Evolutionary conservation across 192 early-diverging fungal species (phyloP), one percentile per base, ranked within the genome.

Genomic region (Linnemannia schmuckeri): DNA sequence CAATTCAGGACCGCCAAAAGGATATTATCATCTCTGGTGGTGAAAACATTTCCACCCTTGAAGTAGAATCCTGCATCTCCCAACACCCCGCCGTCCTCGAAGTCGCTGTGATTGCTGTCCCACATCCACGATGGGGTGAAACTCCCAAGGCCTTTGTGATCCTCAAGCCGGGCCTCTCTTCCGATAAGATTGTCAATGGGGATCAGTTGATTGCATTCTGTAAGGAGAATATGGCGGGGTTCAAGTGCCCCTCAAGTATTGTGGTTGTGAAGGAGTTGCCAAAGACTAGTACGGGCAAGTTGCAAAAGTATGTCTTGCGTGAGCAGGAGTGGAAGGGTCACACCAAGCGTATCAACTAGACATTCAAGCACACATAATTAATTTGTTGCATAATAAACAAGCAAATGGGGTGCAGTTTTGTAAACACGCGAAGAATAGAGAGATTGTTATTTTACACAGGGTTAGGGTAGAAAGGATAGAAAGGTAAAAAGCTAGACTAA

Each of bases 1-100:
- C 93, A 40, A 85, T 94, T 24, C 84, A 91, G 33, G 93, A 94
- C 70, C 88, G 93, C 27, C 73, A 83, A 69, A 94, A 94, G 73
- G 93, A 94, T 47, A 90, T 94, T 30, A 93, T 94, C 52, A 92
- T 94, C 71, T 91, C 89, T 38, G 93, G 93, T 15, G 93, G 93
- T 7, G 93, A 94, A 57, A 93, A 93, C 69, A 89, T 94, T 61
- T 90, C 90, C 1, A 91, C 91, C 0, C 76, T 93, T 35, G 92
- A 92, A 42, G 89, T 94, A 12, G 93, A 94, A 72, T 88, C 88
- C 18, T 89, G 85, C 17, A 87, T 93, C 74, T 81, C 89, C 30
- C 71, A 88, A 20, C 88, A 92, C 66, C 82, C 89, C 30, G 42
- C 88, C 13, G 90, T 94, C 22, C 74, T 91, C 15, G 94, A 94